Evolutionary conservation across 2,329 filamentous ascomycete genomes (phyloP).

Genomic region (Aspergillus tamarii): DNA sequence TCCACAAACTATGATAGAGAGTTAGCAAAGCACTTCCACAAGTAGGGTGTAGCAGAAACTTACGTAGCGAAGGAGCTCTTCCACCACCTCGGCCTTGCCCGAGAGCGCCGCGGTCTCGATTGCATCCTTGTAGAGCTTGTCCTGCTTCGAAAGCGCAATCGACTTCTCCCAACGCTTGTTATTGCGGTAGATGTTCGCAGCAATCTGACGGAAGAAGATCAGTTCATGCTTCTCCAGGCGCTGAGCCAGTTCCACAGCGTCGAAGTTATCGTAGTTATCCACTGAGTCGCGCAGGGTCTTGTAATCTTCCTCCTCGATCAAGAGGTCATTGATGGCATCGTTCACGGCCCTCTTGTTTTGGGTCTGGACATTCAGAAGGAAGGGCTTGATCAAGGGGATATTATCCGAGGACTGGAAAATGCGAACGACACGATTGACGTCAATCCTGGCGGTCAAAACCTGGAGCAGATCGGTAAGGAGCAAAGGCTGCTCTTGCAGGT

Average conservation of each 20-base stretch:
- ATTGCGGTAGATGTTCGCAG: conserved; percentile 97
- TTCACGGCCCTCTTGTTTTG: conserved; percentile 99
- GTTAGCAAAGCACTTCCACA: neutral
- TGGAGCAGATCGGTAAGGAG: conserved; percentile 95
- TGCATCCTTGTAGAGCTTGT: conserved; percentile 99
- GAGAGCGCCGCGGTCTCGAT: conserved; percentile 97
- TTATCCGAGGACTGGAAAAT: conserved; percentile 99
- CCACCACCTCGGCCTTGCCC: conserved; percentile 85
- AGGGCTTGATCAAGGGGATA: conserved; percentile 96
- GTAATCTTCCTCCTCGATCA: conserved; percentile 99
- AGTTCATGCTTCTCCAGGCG: conserved; percentile 96
- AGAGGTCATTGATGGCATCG: conserved; percentile 93
- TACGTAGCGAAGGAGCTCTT: conserved; percentile 95
- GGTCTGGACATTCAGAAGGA: conserved; percentile 91
- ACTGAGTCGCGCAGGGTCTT: conserved; percentile 97
- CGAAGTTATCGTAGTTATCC: conserved; percentile 99
- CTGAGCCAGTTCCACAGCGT: conserved; percentile 86
- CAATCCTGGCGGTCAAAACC: conserved; percentile 86
- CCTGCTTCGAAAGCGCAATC: conserved; percentile 95
- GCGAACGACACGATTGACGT: conserved; percentile 98
- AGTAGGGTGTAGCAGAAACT: conserved; percentile 52
- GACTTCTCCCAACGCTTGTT: conserved; percentile 99
- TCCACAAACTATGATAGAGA: conserved; percentile 79
- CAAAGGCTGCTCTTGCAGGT: conserved; percentile 94
- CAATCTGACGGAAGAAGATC: conserved; percentile 99